Base-by-base conservation (phyloP, 2,329 filamentous ascomycete species). In the Scytalidium sp. region DNA sequence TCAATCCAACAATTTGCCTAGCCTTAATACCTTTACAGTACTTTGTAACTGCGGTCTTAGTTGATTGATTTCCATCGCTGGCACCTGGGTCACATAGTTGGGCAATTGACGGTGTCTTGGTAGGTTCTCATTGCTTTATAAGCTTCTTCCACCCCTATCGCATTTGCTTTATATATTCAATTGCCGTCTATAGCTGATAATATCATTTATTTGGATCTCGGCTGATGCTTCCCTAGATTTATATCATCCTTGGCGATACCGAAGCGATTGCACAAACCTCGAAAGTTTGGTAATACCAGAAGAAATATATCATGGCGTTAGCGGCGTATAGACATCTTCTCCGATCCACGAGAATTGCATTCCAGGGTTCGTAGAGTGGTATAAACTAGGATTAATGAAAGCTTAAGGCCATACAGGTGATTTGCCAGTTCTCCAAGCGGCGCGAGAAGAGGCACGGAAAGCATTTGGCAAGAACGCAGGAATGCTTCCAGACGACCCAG, bases 301-400 rank as follows among this genome's bases (percentile, higher is more conserved):
- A 60, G 45, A n/a, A 46, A 67, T 22, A 22, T 48, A 51, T 60
- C 45, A 83, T 91, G 75, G 88, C 89, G 15, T 73, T 90, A 49
- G 75, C 80, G 64, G 90, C 90, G 32, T 97, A 97, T 72, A 79
- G 91, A 63, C 78, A 87, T 58, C 74, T 97, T 40, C 76, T 96
- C 60, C 90, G 93, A 54, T 88, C 92, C 19, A 84, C 89, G 27
- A 79, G 84, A 56, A 76, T 95, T 56, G 91, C 92, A 52, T 99
- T 99, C 66, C 75, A 86, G 73, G 89, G 91, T 93, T 74, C 27
- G 63, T 50, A 39, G 43, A n/a, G 4, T 36, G 17, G 7, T 36
- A 7, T 36, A 36, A 6, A n/a, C n/a, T 9, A 19, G 6, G 15
- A 36, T 43, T 4, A 11, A 42, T 47, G 43, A 39, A 41, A 39